Base-by-base conservation (phyloP, 192 early-diverging fungal species). In the Podila verticillata region DNA sequence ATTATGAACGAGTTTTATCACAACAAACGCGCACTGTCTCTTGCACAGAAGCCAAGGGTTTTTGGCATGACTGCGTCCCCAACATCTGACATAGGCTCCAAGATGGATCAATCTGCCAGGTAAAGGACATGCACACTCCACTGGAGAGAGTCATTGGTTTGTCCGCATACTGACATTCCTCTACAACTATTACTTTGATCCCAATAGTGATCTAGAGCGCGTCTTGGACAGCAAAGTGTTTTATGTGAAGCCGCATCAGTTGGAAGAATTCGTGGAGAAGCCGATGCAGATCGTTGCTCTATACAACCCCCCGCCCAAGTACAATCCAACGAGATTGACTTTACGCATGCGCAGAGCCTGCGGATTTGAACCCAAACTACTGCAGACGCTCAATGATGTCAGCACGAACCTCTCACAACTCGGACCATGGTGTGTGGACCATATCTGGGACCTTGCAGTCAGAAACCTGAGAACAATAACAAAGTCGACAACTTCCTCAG, bases 31-130 rank as follows among this genome's bases (percentile, higher is more conserved):
- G 12, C 36, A 39, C 36, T 12, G 36, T 8, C 9, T 12, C 2
- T 12, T 39, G 36, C 36, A 39, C 49, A 83, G 13, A 81, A 91
- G 17, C 97, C 97, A 13, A 91, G 90, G 49, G 87, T 99, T 0
- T 94, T 99, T 85, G 94, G 96, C 2, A 94, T 97, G 92, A 97
- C 96, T 0, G 96, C 96, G 7, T 98, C 97, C n/a, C 96, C 96
- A 13, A 86, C 92, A 17, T 72, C 83, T 30, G 75, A 79, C 29
- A 57, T 70, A 26, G 72, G 73, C 4, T 75, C 73, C 7, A 71
- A 57, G 22, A 32, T 66, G 4, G 12, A 69, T 26, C 64, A 73
- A 26, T 57, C 73, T 17, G 72, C 81, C 26, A 80, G 54, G 84
- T 83, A 75, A 51, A 22, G 20, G 26, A 31, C 15, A 26, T 9